These are phyloP conservation scores for Metarhizium guizhouense DNA, from an alignment of 2,329 filamentous ascomycete genomes.

Conservation along the genomic window DNA sequence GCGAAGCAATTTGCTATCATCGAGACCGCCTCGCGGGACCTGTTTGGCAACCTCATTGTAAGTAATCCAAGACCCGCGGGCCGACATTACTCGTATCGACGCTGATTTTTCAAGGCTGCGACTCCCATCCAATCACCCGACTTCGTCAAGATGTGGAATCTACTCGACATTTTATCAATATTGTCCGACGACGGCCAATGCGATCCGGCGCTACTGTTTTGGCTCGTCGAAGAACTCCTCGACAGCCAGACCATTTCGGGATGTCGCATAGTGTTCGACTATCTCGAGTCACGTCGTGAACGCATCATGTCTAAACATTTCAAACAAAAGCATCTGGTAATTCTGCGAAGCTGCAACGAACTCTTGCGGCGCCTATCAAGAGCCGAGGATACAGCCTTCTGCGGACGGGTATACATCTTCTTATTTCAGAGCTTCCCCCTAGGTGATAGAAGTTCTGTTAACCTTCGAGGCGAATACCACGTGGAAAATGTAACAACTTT, in stretches of 20 bases:
- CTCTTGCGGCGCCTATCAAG: constrained; percentile 87
- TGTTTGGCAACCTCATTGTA: constrained; percentile 74
- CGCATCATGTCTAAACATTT: constrained; percentile 74
- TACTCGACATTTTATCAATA: constrained; percentile 84
- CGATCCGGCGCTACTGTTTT: constrained; percentile 76
- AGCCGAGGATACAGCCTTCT: constrained; percentile 94
- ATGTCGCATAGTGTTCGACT: constrained; percentile 88
- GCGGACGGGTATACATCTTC: constrained; percentile 95
- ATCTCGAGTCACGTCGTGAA: constrained; percentile 86
- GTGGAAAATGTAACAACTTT: constrained; percentile 90
- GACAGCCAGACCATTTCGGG: constrained; percentile 93
- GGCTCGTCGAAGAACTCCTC: constrained; percentile 87
- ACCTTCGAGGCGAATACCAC: constrained; percentile 91
- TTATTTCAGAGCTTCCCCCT: constrained; percentile 96
- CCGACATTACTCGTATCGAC: neutral
- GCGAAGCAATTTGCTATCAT: constrained; percentile 58
- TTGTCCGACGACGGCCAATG: constrained; percentile 72
- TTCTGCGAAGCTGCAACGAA: constrained; percentile 92
- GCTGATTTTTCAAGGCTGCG: constrained; percentile 45
- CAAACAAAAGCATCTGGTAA: constrained; percentile 76
- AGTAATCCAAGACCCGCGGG: constrained; percentile 21
- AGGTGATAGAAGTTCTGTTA: constrained; percentile 94
- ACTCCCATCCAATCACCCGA: constrained; percentile 67
- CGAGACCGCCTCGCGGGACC: constrained; percentile 73
- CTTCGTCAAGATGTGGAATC: constrained; percentile 84